Conservation (phyloP, 208 protist genomes). For the Porcisia hertigi region DNA sequence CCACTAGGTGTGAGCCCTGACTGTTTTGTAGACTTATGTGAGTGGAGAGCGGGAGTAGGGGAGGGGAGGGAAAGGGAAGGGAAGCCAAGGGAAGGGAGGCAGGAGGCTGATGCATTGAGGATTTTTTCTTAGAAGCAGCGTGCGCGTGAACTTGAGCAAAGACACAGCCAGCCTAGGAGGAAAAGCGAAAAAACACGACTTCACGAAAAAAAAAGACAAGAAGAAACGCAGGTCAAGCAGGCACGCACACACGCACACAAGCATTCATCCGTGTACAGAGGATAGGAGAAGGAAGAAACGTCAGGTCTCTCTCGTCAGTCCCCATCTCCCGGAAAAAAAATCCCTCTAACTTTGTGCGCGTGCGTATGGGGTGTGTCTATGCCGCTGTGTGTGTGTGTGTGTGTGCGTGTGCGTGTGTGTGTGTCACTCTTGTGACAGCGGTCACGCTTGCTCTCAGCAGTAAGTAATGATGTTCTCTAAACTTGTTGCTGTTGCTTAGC, state of each 20-base stretch:
- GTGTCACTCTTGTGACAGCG: neutral
- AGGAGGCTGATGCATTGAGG: no score
- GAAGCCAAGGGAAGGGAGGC: no score
- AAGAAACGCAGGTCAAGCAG: neutral
- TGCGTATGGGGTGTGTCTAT: neutral
- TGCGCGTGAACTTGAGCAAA: neutral
- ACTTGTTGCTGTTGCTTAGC: neutral
- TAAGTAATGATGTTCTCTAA: neutral
- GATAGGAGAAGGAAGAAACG: neutral
- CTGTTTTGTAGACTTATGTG: neutral
- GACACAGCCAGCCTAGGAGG: neutral
- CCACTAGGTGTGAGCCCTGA: neutral
- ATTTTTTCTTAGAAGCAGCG: neutral
- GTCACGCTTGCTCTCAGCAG: neutral
- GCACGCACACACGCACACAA: neutral
- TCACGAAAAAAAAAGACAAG: neutral
- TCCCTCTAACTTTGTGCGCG: neutral
- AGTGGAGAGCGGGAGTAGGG: no score
- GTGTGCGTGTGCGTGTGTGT: neutral
- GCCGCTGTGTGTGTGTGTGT: neutral
- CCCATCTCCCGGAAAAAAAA: no score
- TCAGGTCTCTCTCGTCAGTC: neutral
- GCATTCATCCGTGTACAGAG: neutral
- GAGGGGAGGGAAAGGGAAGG: neutral
- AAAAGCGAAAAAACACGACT: neutral